Evolutionary conservation across 2,329 filamentous ascomycete species (phyloP).

Genomic region (Penicillium sp.): DNA sequence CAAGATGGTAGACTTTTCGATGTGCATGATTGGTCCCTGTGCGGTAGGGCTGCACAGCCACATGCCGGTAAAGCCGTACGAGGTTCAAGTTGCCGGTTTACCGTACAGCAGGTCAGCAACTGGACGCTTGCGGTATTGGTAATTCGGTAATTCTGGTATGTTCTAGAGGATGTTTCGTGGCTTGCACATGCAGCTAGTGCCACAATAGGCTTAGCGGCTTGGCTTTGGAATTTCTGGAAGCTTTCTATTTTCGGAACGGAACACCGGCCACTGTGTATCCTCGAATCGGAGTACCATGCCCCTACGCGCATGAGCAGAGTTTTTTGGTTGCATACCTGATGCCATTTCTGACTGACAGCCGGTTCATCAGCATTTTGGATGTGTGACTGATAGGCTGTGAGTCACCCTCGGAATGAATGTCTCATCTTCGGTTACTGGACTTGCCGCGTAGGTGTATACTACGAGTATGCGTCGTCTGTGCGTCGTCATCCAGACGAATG

Average conservation of each 20-base stretch:
- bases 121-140: slow-evolving; percentile 4
- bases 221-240: slow-evolving; percentile 9
- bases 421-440: background rate
- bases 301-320: background rate
- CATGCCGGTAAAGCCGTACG: slow-evolving; percentile 8
- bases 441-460: background rate
- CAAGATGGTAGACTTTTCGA: slow-evolving; percentile 20
- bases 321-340: background rate
- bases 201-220: background rate
- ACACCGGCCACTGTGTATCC: slow-evolving; percentile 7
- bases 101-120: slow-evolving; percentile 1
- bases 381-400: background rate
- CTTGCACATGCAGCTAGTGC: slow-evolving; percentile 1
- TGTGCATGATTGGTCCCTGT: slow-evolving; percentile 19
- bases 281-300: slow-evolving; percentile 4
- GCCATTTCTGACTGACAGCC: background rate
- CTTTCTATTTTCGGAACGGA: slow-evolving; percentile 14
- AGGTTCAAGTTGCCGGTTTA: slow-evolving; percentile 7
- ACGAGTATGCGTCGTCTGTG: background rate
- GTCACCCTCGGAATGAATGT: background rate
- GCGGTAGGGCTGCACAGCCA: slow-evolving; percentile 19
- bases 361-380: background rate
- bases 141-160: slow-evolving; percentile 9
- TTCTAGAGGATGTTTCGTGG: slow-evolving; percentile 8
- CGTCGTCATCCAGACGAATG: background rate